Percentiles rank a stretch among this genome's conserved stretches.
Evolutionary conservation across 148 eudicot species (phyloP).

Genomic region (Rhododendron henanense): DNA sequence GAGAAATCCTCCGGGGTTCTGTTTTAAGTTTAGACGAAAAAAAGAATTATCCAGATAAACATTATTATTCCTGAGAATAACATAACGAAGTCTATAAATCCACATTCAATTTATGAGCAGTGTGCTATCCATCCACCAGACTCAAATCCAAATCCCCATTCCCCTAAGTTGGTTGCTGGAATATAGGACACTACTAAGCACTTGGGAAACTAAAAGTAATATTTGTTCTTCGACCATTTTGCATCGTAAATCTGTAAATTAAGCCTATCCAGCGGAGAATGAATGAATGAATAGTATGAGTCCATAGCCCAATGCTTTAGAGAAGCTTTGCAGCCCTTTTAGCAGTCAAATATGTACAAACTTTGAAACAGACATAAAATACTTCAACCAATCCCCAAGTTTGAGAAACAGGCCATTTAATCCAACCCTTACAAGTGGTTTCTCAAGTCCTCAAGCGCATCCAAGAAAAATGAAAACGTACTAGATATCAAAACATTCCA

Average conservation of each 20-base stretch:
- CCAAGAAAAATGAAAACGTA: background rate
- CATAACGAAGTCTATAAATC: background rate
- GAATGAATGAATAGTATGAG: background rate
- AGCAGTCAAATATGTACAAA: background rate
- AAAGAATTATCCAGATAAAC: background rate
- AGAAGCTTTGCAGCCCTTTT: background rate
- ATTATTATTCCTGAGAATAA: background rate
- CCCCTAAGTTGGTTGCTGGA: background rate
- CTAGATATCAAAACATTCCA: background rate
- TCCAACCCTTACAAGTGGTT: background rate
- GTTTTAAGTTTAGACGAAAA: constrained; percentile 15
- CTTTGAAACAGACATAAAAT: background rate
- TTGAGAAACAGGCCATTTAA: background rate
- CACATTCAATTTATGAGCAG: background rate
- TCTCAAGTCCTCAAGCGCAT: background rate
- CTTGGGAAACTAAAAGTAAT: background rate
- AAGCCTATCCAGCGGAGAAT: background rate
- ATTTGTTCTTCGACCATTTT: background rate
- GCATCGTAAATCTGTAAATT: background rate
- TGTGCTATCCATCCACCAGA: background rate
- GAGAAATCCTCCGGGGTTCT: constrained; percentile 64
- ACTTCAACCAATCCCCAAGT: background rate
- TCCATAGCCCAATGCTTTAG: background rate
- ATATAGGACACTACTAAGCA: background rate
- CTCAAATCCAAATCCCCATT: constrained; percentile 1